Evolutionary conservation across 139 green algal genomes (phyloP), one percentile per base, ranked within the genome.

Genomic region (Coelastrella sp.): DNA sequence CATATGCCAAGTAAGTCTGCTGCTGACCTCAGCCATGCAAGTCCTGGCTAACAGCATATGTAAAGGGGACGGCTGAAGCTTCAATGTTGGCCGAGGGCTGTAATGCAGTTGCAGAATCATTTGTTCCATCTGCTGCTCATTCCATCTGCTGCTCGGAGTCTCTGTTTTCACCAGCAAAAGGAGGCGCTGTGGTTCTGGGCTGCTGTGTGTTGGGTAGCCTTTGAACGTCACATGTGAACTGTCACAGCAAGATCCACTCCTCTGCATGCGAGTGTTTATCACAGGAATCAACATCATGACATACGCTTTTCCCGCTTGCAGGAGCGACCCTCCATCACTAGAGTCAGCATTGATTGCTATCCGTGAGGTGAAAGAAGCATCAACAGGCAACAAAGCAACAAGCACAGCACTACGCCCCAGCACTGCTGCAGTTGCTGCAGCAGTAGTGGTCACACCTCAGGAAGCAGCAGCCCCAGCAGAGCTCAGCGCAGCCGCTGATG

Each of bases 311-410:
- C 82, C 7, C 8, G 17, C 78, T 19, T 79, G 5, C 88, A 94
- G 92, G 89, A 94, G 78, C 32, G 87, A 94, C 68, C 95, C 94
- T 0, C 94, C 94, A 2, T 92, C 98, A 4, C 90, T 99, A 59
- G 93, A 96, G 64, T 93, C 61, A 4, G 97, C 98, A 1, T 94
- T 99, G n/a, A 54, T 71, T 0, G 92, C 90, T 8, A 91, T 99
- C 20, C 93, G 96, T 65, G 65, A 92, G 20, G 84, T 87, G 14
- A 97, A 97, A 86, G 96, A 98, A 80, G 82, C 78, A 2, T 93
- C 95, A 22, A 61, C 73, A 13, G 75, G 22, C 80, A 47, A 19
- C 65, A 73, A 47, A 65, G 22, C 58, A 59, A 47, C 54, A 56
- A 81, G 64, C 23, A 60, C 71, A 82, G 84, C 56, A 82, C 47